Evolutionary conservation across 1,139 yeast genomes (phyloP), one percentile per base, ranked within the genome.

Genomic region (Candida frijolesensis): DNA sequence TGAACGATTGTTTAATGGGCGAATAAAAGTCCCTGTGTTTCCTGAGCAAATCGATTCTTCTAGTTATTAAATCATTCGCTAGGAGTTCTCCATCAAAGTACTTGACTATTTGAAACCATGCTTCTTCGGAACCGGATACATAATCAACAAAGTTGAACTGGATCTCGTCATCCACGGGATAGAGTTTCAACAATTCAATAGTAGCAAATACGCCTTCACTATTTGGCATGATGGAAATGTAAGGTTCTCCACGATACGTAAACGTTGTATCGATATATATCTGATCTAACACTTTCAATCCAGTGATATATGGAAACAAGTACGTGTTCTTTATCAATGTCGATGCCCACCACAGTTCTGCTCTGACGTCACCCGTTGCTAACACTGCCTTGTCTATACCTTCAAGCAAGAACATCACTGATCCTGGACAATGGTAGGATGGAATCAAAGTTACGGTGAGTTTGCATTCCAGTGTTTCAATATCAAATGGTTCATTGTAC

Each of bases 341-440:
- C 10, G 71, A 65, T 1, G 74, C 62, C 79, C 83, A 82, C 82
- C 84, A 80, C 0, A 58, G 45, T 57, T 84, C 89, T 1, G 85
- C 85, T 34, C 87, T 66, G 9, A 82, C 53, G 57, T 84, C 89
- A 2, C 89, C 89, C 0, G 88, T 83, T 16, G 75, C 67, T 4
- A 84, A 63, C 0, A 83, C 76, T 0, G 79, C 62, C 12, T 57
- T 61, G 9, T 18, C 16, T 12, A n/a, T 11, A 4, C 48, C 46
- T 55, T 82, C 82, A 1, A 84, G 55, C 38, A 84, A 67, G 52
- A 80, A 77, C 85, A 84, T 81, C 4, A 73, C 70, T 2, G 87
- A 73, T 1, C 89, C 89, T 4, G 87, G 84, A 57, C 89, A 84
- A 57, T 84, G 89, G 57, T 83, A 77, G 0, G 83, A 69, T 8